A percentile compares a stretch with the other conserved stretches of the same genome.
These are phyloP conservation scores for Ogataea trehalophila DNA, from an alignment of 805 yeast genomes.

Conservation along the genomic window DNA sequence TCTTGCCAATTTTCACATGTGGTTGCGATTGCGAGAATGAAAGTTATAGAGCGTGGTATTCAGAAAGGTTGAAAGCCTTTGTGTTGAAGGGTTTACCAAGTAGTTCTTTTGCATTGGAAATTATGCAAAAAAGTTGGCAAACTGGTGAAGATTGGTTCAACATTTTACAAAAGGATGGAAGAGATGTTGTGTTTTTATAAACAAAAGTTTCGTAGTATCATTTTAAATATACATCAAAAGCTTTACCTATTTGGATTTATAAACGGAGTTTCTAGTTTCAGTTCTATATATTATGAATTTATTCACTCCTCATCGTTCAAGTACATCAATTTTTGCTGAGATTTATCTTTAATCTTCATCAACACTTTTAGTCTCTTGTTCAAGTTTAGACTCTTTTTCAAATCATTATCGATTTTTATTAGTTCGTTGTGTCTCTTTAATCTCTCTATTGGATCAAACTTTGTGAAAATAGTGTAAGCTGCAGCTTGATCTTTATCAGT, in stretches of 20 bases:
- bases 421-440: conserved; percentile 75
- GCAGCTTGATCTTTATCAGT: conserved; percentile 10
- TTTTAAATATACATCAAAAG: too few species aligned
- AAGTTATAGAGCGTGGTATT: conserved; percentile 32
- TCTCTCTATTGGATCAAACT: conserved; percentile 69
- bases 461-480: conserved; percentile 34
- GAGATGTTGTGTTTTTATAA: conserved; percentile 42
- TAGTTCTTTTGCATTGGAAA: conserved; percentile 27
- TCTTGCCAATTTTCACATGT: conserved; percentile 52
- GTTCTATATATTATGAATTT: too few species aligned
- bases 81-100: conserved; percentile 37
- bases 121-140: conserved; percentile 52
- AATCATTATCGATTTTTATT: conserved; percentile 57
- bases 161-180: conserved; percentile 37
- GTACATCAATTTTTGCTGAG: conserved; percentile 15
- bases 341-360: conserved; percentile 18
- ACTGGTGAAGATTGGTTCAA: conserved; percentile 49
- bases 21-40: conserved; percentile 51
- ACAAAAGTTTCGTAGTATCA: background rate
- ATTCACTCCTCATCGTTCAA: conserved; percentile 1
- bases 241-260: background rate
- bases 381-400: conserved; percentile 67
- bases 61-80: conserved; percentile 37
- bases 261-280: background rate
- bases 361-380: conserved; percentile 63